Evolutionary conservation across 768 basidiomycete species (phyloP).

Genomic region (Pilatotrama ljubarskyi): DNA sequence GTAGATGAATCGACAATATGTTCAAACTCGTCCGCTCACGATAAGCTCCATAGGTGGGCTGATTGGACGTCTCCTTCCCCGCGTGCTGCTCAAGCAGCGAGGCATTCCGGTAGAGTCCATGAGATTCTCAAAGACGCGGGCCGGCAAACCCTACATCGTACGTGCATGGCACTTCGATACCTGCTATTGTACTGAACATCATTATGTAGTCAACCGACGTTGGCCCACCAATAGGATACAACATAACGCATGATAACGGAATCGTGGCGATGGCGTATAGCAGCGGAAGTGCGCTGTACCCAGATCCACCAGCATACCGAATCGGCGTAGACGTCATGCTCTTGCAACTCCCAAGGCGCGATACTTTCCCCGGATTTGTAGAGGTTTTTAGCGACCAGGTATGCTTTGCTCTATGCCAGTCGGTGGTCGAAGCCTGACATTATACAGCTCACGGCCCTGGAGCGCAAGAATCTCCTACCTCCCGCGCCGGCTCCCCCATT

Average conservation of each 20-base stretch:
- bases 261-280: slow-evolving; percentile 66
- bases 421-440: too few relatives aligned
- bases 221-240: slow-evolving; percentile 58
- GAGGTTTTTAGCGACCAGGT: slow-evolving; percentile 68
- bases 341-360: slow-evolving; percentile 58
- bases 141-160: slow-evolving; percentile 79
- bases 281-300: slow-evolving; percentile 35
- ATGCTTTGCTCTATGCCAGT: neutral
- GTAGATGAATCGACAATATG: neutral
- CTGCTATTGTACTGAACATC: neutral
- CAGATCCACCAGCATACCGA: slow-evolving; percentile 54
- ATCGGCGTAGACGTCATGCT: slow-evolving; percentile 86
- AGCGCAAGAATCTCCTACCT: slow-evolving; percentile 35
- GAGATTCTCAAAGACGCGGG: slow-evolving; percentile 54
- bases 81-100: slow-evolving; percentile 59
- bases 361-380: slow-evolving; percentile 60
- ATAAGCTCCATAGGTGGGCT: slow-evolving; percentile 57
- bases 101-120: slow-evolving; percentile 51
- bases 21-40: neutral
- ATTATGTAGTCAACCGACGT: slow-evolving; percentile 18
- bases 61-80: slow-evolving; percentile 72
- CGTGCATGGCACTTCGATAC: slow-evolving; percentile 29
- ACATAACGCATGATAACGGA: slow-evolving; percentile 79
- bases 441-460: slow-evolving; percentile 42
- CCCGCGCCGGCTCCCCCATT: slow-evolving; percentile 36